Percentiles rank a stretch among this genome's conserved stretches.
phyloP scores from a whole-genome alignment of 2,329 filamentous ascomycete genomes.

The Scopulariopsis brevicaulis region DNA sequence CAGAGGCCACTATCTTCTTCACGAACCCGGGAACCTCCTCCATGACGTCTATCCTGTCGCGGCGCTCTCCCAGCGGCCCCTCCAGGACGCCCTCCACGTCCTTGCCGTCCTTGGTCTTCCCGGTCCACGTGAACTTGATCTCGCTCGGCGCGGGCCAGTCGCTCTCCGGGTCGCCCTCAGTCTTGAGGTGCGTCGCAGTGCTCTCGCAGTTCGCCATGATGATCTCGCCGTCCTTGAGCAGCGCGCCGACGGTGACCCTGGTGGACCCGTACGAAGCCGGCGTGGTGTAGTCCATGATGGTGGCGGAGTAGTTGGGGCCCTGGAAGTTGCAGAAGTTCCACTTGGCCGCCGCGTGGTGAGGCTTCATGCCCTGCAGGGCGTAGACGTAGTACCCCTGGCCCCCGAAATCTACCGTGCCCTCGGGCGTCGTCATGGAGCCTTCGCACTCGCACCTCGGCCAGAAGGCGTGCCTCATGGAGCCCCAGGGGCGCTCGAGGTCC shows the following conservation, averaged over 20 bases:
- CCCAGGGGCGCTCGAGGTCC: slow-evolving; percentile 79
- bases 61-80: slow-evolving; percentile 53
- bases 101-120: slow-evolving; percentile 67
- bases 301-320: slow-evolving; percentile 70
- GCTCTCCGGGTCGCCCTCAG: slow-evolving; percentile 62
- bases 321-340: slow-evolving; percentile 97
- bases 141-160: slow-evolving; percentile 81
- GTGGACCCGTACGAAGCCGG: slow-evolving; percentile 87
- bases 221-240: slow-evolving; percentile 73
- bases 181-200: slow-evolving; percentile 56
- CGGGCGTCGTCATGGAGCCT: slow-evolving; percentile 73
- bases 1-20: slow-evolving; percentile 82
- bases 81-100: slow-evolving; percentile 58
- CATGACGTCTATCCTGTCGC: slow-evolving; percentile 86
- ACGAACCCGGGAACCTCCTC: slow-evolving; percentile 91
- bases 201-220: slow-evolving; percentile 58
- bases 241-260: slow-evolving; percentile 68
- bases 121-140: slow-evolving; percentile 67
- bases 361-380: slow-evolving; percentile 96
- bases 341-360: slow-evolving; percentile 80
- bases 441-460: slow-evolving; percentile 81
- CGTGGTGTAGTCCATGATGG: slow-evolving; percentile 94
- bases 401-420: slow-evolving; percentile 71
- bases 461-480: slow-evolving; percentile 82
- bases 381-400: slow-evolving; percentile 72